phyloP scores from a whole-genome alignment of 257 asterid species.

The Coffea eugenioides region DNA sequence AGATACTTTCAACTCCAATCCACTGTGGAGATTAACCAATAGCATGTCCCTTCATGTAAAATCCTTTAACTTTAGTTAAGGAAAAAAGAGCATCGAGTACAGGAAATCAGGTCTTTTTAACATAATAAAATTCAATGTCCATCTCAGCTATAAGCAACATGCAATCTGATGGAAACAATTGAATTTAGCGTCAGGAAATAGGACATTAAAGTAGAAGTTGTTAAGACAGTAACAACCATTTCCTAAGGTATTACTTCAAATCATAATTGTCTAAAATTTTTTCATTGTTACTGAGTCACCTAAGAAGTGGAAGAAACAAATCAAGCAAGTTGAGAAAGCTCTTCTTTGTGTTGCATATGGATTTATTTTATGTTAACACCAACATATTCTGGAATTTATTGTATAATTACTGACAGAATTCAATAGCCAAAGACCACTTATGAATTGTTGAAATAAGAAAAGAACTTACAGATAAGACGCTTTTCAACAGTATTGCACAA shows the following conservation, averaged over 20 bases:
- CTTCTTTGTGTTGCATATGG: neutral
- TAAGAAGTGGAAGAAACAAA: neutral
- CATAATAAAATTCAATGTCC: neutral
- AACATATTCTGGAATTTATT: neutral
- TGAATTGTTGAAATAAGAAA: neutral
- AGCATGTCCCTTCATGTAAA: neutral
- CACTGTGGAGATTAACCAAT: neutral
- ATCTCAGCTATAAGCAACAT: neutral
- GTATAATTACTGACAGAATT: neutral
- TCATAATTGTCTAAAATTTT: neutral
- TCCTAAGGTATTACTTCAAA: neutral
- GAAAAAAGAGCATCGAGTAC: neutral
- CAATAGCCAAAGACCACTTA: neutral
- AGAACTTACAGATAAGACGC: constrained; percentile 62
- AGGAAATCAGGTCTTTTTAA: too few relatives aligned
- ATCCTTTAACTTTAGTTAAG: neutral
- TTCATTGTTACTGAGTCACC: neutral
- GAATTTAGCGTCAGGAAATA: neutral
- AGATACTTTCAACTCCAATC: neutral
- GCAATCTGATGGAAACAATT: neutral
- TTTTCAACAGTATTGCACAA: constrained; percentile 68
- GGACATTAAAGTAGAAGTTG: neutral
- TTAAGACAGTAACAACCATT: neutral
- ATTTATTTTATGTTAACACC: neutral
- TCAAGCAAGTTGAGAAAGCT: neutral